Base-by-base conservation (phyloP, 768 basidiomycete genomes). In the Rhodotorula toruloides region DNA sequence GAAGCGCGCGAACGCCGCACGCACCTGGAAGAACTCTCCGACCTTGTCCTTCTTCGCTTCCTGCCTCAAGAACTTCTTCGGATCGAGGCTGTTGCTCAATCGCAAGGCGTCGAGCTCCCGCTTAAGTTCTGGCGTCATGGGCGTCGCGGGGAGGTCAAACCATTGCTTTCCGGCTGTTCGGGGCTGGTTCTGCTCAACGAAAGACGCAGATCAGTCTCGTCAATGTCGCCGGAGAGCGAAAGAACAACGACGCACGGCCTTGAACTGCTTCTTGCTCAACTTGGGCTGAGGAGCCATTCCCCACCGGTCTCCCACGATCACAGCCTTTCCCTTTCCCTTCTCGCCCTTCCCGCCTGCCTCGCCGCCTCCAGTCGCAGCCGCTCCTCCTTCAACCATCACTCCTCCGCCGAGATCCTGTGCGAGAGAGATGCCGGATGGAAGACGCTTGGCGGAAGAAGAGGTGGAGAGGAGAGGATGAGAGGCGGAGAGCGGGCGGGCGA, bases 21-120 rank as follows among this genome's bases (percentile, higher is more conserved):
- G 70, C 76, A 90, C 90, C n/a, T 89, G 89, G 77, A 93, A 93
- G 76, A 90, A 86, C 77, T 91, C 91, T 22, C 89, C 89, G 73
- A 87, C 85, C 77, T 92, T 89, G 64, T 87, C 86, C 52, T 91
- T 89, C 76, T 89, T 91, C 3, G 73, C 71, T 4, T 74, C 73
- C 22, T 73, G 73, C 67, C 85, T 81, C 78, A 92, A 90, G 79
- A 93, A 93, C 29, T 89, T 83, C 76, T 94, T 96, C 25, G 91
- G 91, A 74, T 96, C 92, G 27, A 96, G 82, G 63, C 90, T 87
- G 75, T 91, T 91, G 55, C 87, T 84, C 53, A 96, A 79, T 37
- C 90, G 86, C 61, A 93, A 80, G 1, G 92, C 87, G 76, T 93
- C 89, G 17, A 91, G 87, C 79, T 96, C 91, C 57, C 88, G 87